A percentile compares a stretch with the other conserved stretches of the same genome.
Evolutionary conservation across 345 rosid species (phyloP).

Genomic region (Eucalyptus sideroxylon): DNA sequence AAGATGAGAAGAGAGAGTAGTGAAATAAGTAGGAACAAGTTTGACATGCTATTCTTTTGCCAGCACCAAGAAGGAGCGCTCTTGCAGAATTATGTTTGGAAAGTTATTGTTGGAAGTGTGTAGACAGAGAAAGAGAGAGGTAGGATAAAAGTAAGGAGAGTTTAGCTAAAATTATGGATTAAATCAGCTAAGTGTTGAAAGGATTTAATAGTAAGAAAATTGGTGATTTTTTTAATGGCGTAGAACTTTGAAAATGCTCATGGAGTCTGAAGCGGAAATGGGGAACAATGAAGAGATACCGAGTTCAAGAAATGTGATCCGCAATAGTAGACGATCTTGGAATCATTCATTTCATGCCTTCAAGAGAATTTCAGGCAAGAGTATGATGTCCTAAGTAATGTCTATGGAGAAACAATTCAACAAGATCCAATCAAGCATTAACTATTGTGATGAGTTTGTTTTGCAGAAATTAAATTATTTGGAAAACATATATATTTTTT

Average conservation of each 20-base stretch:
- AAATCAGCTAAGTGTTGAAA: background rate
- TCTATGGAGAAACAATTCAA: background rate
- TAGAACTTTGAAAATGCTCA: background rate
- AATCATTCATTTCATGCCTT: background rate
- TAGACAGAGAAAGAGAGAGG: background rate
- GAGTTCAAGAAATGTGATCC: background rate
- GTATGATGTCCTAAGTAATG: background rate
- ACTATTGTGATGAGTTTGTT: background rate
- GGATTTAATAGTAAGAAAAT: background rate
- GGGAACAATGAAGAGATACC: background rate
- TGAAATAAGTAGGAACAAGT: conserved; percentile 3
- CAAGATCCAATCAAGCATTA: background rate
- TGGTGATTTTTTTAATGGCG: background rate
- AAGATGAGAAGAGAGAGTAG: background rate
- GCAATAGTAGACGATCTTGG: background rate
- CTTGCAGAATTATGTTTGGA: background rate
- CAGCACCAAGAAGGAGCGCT: background rate
- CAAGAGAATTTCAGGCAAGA: no score
- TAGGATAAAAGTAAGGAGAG: background rate
- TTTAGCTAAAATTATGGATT: background rate
- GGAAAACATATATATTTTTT: background rate
- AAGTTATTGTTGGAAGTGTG: background rate
- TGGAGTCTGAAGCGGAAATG: background rate
- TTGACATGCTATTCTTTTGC: background rate
- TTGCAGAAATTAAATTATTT: background rate